phyloP scores from a whole-genome alignment of 2,329 filamentous ascomycete species.

The Venturia asperata region DNA sequence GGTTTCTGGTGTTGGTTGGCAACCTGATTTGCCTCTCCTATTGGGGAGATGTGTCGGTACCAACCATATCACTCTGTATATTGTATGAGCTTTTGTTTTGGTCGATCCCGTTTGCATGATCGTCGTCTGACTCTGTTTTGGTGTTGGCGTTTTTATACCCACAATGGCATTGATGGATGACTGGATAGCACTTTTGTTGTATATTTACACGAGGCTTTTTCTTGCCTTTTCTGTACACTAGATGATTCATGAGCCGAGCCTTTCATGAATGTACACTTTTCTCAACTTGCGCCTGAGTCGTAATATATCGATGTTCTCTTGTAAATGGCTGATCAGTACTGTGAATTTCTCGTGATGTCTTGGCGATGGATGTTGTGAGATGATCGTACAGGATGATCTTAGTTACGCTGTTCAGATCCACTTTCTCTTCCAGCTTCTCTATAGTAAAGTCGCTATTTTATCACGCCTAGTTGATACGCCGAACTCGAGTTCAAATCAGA shows the following conservation, averaged over 20 bases:
- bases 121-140: not conserved
- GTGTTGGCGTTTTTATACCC: not conserved
- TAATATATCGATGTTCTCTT: too few species aligned
- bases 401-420: too few species aligned
- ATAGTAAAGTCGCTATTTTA: too few species aligned
- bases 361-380: too few species aligned
- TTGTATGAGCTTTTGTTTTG: not conserved
- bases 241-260: not conserved
- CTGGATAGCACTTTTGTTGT: not conserved
- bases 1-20: not conserved
- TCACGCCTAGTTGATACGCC: too few species aligned
- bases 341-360: too few species aligned
- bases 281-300: not conserved
- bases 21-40: conserved; percentile 2
- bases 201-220: not conserved
- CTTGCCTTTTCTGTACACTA: not conserved
- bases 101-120: not conserved
- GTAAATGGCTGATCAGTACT: too few species aligned
- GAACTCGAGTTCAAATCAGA: too few species aligned
- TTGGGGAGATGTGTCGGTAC: conserved; percentile 10
- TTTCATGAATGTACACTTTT: not conserved
- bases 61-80: not conserved
- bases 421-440: too few species aligned
- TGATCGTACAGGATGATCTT: too few species aligned
- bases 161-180: not conserved